Evolutionary conservation across 768 basidiomycete genomes (phyloP).

Genomic region (Boletales sp.): DNA sequence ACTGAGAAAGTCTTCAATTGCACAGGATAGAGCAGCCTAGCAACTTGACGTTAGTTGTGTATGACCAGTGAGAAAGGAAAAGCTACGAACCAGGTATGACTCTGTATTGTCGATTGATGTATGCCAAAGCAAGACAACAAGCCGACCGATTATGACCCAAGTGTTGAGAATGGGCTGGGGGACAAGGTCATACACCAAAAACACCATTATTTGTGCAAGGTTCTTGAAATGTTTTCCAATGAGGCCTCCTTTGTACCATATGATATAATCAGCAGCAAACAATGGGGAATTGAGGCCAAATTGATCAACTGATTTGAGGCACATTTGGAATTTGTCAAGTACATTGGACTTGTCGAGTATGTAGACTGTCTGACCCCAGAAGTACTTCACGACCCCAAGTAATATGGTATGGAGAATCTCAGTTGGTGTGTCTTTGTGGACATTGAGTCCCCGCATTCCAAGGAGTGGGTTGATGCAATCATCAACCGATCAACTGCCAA

Average conservation of each 20-base stretch:
- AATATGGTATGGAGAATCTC: neutral
- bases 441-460: neutral
- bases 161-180: conserved; percentile 20
- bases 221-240: conserved; percentile 34
- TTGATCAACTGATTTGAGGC: conserved; percentile 20
- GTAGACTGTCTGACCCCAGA: conserved; percentile 23
- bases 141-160: conserved; percentile 31
- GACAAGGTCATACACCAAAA: conserved; percentile 30
- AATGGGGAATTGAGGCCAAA: conserved; percentile 24
- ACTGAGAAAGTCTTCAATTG: conserved; percentile 24
- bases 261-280: conserved; percentile 30
- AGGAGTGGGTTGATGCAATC: neutral
- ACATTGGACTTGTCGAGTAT: conserved; percentile 22
- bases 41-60: neutral
- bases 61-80: neutral
- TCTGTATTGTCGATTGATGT: conserved; percentile 36
- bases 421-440: neutral
- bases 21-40: conserved; percentile 3
- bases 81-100: conserved; percentile 28
- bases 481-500: neutral
- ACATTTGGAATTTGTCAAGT: conserved; percentile 17
- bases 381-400: conserved; percentile 29
- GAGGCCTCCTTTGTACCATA: conserved; percentile 26
- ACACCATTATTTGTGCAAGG: conserved; percentile 29
- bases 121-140: conserved; percentile 40